Percentiles rank a stretch among this genome's conserved stretches.
Evolutionary conservation across 257 asterid species (phyloP).

Genomic region (Datura wrightii): DNA sequence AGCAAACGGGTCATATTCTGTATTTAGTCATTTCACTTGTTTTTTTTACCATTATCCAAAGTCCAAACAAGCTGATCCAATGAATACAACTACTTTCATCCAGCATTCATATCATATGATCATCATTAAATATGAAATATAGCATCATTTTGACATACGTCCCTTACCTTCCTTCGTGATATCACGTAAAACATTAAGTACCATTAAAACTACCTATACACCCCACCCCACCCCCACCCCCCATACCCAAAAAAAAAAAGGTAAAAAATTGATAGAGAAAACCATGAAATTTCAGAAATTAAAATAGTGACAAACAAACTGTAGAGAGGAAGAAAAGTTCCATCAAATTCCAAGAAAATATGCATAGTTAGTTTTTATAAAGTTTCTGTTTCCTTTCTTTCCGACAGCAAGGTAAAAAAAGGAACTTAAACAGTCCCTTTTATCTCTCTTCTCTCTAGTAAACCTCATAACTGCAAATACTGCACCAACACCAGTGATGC

Average conservation of each 20-base stretch:
- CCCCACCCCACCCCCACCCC: too few relatives aligned
- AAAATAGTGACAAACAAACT: background rate
- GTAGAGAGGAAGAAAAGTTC: background rate
- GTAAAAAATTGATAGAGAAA: constrained; percentile 3
- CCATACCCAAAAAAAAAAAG: background rate
- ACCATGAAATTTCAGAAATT: background rate
- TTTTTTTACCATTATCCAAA: background rate
- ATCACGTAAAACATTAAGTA: constrained; percentile 10
- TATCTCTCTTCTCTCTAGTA: background rate
- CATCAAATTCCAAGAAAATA: background rate
- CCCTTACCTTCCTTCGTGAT: constrained; percentile 14
- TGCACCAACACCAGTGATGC: background rate
- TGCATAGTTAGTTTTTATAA: background rate
- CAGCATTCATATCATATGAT: constrained; percentile 26
- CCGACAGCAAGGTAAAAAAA: background rate
- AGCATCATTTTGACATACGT: background rate
- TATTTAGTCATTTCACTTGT: background rate
- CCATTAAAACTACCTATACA: background rate
- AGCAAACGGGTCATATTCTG: too few relatives aligned
- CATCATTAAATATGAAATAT: constrained; percentile 9
- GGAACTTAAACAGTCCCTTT: background rate
- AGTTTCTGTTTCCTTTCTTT: background rate
- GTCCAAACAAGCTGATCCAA: background rate
- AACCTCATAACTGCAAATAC: background rate
- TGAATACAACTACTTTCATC: background rate